Base-by-base conservation (phyloP, 2,329 filamentous ascomycete genomes). In the Fusarium beomiforme region DNA sequence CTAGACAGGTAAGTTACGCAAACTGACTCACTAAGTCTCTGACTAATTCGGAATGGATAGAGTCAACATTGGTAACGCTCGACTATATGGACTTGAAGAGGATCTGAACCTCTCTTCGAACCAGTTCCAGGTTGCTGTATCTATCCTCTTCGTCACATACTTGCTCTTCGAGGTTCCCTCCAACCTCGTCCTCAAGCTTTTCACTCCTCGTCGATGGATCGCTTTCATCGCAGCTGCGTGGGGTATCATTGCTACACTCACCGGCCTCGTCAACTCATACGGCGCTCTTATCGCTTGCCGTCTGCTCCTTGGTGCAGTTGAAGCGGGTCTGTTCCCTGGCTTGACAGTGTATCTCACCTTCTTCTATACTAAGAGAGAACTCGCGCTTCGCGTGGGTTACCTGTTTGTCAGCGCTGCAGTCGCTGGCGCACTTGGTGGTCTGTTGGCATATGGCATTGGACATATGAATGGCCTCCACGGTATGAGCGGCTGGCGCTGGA, bases 31-130 rank as follows among this genome's bases (percentile, higher is more conserved):
- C 47, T 44, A 23, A 47, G 34, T 42, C 19, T 8, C 29, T 47
- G 60, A 51, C 72, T 75, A 51, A 73, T 49, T 60, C 41, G 31
- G 23, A 42, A 23, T 13, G 11, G 34, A 17, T 59, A 86, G 85
- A 79, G 90, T 92, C 57, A 93, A 93, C 76, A 93, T 94, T 61
- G 90, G 91, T 57, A 93, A 93, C 80, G 91, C 91, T 17, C 85
- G 88, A 6, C 83, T 93, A 5, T 92, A 92, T 75, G 85, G 86
- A 2, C 79, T 94, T 23, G 89, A 92, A 74, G 79, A 87, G 61
- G 90, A 92, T 69, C 83, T 93, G 12, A 80, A 84, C 26, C 83
- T 94, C 70, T 80, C 82, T 26, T 84, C 87, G 6, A 85, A 85
- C 44, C 90, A 94, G 76, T 95, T 92, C 78, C 91, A 95, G 76